Percentiles rank a stretch among this genome's conserved stretches.
Evolutionary conservation across 2,329 filamentous ascomycete genomes (phyloP).

Genomic region (Xylariaceae sp.): DNA sequence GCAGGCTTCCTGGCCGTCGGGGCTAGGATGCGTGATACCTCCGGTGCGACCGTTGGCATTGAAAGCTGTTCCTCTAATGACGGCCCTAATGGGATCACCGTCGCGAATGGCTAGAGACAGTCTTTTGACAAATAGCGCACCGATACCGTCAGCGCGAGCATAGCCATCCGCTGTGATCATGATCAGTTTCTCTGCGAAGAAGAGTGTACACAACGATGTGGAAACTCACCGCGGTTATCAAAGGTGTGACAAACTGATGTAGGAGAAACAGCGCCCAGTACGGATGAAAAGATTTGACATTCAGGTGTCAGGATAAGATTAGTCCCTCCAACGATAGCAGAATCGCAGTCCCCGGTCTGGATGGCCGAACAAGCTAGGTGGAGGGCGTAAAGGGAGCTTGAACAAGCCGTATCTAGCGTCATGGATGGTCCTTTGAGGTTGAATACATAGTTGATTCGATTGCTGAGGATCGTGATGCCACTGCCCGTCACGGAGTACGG

Average conservation of each 20-base stretch:
- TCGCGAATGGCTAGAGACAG: conserved; percentile 39
- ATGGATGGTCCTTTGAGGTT: conserved; percentile 7
- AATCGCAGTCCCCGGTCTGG: background rate
- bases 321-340: background rate
- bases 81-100: conserved; percentile 30
- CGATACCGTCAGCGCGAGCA: conserved; percentile 47
- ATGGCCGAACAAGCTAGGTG: conserved; percentile 10
- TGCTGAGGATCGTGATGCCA: conserved; percentile 3
- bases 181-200: conserved; percentile 29
- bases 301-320: too few species aligned
- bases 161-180: conserved; percentile 12
- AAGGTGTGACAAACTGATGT: conserved; percentile 9
- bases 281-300: conserved; percentile 6
- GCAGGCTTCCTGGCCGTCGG: conserved; percentile 20
- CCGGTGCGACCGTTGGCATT: conserved; percentile 20
- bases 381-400: conserved; percentile 6
- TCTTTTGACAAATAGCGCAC: conserved; percentile 43
- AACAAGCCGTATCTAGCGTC: conserved; percentile 10
- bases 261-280: conserved; percentile 4
- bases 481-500: conserved; percentile 4
- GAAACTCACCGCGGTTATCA: conserved; percentile 18
- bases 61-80: conserved; percentile 22
- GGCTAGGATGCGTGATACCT: conserved; percentile 16
- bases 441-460: conserved; percentile 11
- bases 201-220: too few species aligned